Base-by-base conservation (phyloP, 2,329 filamentous ascomycete species). In the Phoma sp. region DNA sequence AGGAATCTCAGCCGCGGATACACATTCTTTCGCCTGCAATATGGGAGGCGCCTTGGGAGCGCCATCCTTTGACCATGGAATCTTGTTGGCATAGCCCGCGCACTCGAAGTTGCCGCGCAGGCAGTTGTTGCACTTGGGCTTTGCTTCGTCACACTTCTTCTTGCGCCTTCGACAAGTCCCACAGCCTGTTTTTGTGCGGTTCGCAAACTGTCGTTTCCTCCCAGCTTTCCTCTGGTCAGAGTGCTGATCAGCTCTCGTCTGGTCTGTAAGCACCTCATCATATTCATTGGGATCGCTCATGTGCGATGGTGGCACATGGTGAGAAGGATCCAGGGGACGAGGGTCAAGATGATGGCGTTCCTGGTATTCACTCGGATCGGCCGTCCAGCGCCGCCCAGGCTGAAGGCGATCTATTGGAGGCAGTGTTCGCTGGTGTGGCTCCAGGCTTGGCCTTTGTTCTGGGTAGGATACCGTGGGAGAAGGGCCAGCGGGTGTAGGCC, bases 141-240 rank as follows among this genome's bases (percentile, higher is more conserved):
- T 96, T 49, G 85, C 85, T 79, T 98, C 95, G 72, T 98, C 94
- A 72, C 95, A 98, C 78, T 98, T 98, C 86, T 98, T 98, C 84
- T 98, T 98, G 55, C 94, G 85, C 72, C 86, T 86, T 57, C 94
- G 85, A 74, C 94, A 98, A 6, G 94, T 98, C 77, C 96, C 86
- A 74, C 94, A 98, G 29, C 93, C 92, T 9, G 93, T 97, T 78
- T 98, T 98, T 19, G 94, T 97, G 55, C 94, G 85, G 75, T 97
- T 96, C 78, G 92, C 96, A 70, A 97, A 98, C 70, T 91, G 91
- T 61, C 75, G 63, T 53, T 77, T 77, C 27, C 75, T 65, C 2
- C 45, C 52, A 24, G 36, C 35, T 52, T 74, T 76, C 43, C 72
- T 79, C 31, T 80, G 77, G 44, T 82, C 78, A 12, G 80, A 76